Percentiles rank a stretch among this genome's conserved stretches.
Conservation (phyloP, 768 basidiomycete species). For the Lenzites betulinus region DNA sequence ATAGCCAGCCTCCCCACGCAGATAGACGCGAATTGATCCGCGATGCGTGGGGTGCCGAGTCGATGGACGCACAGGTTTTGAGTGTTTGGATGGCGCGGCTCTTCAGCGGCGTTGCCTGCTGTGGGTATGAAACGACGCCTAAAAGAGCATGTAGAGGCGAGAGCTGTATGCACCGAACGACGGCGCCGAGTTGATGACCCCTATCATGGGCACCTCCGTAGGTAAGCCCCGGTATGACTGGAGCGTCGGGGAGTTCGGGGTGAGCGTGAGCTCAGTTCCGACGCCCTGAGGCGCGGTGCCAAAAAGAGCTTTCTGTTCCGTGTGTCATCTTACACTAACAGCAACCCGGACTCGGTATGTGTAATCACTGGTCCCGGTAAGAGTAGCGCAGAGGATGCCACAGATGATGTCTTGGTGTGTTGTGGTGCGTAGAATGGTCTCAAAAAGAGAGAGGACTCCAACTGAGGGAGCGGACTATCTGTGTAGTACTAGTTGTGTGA, state of each 20-base stretch:
- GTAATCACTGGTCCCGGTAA: too few relatives aligned
- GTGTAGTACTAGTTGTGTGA: background rate
- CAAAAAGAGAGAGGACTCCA: too few relatives aligned
- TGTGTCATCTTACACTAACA: background rate
- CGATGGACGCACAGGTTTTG: background rate
- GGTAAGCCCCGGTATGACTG: background rate
- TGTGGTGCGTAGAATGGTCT: too few relatives aligned
- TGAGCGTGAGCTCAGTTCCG: constrained; percentile 3
- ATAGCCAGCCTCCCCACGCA: background rate
- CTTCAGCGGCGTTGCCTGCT: too few relatives aligned
- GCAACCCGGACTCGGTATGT: too few relatives aligned
- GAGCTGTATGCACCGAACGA: background rate
- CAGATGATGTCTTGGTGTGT: too few relatives aligned
- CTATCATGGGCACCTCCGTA: background rate
- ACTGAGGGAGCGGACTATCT: too few relatives aligned
- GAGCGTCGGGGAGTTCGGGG: background rate
- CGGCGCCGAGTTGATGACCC: too few relatives aligned
- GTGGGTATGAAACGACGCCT: background rate
- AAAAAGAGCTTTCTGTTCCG: background rate
- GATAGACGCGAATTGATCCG: background rate
- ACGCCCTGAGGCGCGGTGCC: background rate
- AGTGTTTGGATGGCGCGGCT: background rate
- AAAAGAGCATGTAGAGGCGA: background rate
- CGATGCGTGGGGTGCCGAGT: background rate
- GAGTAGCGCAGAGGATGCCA: too few relatives aligned